A percentile compares a stretch with the other conserved stretches of the same genome.
Evolutionary conservation across 495 filamentous ascomycete species (phyloP).

Genomic region (Chlorociboria aeruginascens): DNA sequence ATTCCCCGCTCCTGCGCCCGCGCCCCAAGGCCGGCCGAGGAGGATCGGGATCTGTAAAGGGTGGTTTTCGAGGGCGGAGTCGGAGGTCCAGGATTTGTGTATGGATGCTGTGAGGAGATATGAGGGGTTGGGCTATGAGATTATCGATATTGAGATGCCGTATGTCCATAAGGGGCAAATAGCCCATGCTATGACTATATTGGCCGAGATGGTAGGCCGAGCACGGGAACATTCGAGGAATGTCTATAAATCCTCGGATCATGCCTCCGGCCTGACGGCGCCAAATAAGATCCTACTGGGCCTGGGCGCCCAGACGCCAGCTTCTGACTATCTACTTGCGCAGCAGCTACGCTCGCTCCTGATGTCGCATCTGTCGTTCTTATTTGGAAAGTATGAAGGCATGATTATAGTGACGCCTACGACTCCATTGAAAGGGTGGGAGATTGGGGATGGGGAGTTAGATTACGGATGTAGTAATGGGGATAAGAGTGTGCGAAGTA

Average conservation of each 20-base stretch:
- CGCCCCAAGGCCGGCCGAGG: slow-evolving; percentile 13
- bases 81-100: slow-evolving; percentile 48
- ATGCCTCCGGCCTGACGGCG: slow-evolving; percentile 43
- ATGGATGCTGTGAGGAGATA: slow-evolving; percentile 50
- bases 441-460: slow-evolving; percentile 35
- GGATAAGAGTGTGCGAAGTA: slow-evolving; percentile 59
- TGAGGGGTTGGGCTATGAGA: slow-evolving; percentile 45
- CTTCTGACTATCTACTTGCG: slow-evolving; percentile 58
- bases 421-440: slow-evolving; percentile 64
- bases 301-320: slow-evolving; percentile 49
- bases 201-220: slow-evolving; percentile 47
- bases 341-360: slow-evolving; percentile 63
- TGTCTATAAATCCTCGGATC: slow-evolving; percentile 20
- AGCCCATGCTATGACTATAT: slow-evolving; percentile 72
- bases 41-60: slow-evolving; percentile 59
- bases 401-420: slow-evolving; percentile 74
- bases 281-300: slow-evolving; percentile 65
- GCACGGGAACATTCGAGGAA: slow-evolving; percentile 12
- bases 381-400: slow-evolving; percentile 63
- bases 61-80: slow-evolving; percentile 64
- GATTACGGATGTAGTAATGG: slow-evolving; percentile 60
- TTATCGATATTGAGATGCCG: slow-evolving; percentile 66
- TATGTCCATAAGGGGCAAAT: slow-evolving; percentile 61
- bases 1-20: slow-evolving; percentile 23
- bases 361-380: slow-evolving; percentile 69